phyloP scores from a whole-genome alignment of 441 rosid species.

The Dalechampia spathulata region DNA sequence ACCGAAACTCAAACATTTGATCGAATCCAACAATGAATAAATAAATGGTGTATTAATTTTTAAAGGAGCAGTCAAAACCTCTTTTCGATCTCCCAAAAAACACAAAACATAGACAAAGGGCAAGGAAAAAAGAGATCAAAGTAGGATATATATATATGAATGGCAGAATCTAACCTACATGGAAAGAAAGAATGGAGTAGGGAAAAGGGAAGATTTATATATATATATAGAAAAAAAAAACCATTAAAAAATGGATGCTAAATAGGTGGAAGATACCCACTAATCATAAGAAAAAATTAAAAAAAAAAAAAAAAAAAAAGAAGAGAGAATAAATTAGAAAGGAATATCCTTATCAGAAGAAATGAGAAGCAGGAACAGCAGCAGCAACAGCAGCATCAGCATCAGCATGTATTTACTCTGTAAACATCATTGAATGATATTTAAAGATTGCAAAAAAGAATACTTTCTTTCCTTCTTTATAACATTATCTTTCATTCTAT shows the following conservation, averaged over 20 bases:
- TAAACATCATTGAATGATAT: slow-evolving; percentile 9
- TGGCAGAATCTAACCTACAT: background rate
- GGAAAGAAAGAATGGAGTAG: background rate
- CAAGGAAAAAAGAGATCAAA: no score
- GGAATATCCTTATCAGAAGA: slow-evolving; percentile 12
- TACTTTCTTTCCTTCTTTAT: background rate
- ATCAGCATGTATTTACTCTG: background rate
- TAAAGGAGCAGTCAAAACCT: no score
- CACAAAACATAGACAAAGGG: no score
- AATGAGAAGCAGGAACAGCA: background rate
- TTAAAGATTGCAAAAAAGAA: background rate
- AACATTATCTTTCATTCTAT: background rate
- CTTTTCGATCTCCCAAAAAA: no score
- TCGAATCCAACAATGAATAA: no score
- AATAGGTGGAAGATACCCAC: slow-evolving; percentile 15
- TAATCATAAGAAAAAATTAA: background rate
- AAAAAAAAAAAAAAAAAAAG: no score
- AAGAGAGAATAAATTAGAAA: no score
- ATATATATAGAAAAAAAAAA: background rate
- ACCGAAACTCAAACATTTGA: no score
- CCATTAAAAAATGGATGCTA: background rate
- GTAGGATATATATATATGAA: no score
- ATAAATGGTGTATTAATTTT: no score
- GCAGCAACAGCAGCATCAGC: no score
- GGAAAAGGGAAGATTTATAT: background rate